A percentile compares a stretch with the other conserved stretches of the same genome.
Conservation (phyloP, 2,329 filamentous ascomycete species). For the Madurella fahalii region DNA sequence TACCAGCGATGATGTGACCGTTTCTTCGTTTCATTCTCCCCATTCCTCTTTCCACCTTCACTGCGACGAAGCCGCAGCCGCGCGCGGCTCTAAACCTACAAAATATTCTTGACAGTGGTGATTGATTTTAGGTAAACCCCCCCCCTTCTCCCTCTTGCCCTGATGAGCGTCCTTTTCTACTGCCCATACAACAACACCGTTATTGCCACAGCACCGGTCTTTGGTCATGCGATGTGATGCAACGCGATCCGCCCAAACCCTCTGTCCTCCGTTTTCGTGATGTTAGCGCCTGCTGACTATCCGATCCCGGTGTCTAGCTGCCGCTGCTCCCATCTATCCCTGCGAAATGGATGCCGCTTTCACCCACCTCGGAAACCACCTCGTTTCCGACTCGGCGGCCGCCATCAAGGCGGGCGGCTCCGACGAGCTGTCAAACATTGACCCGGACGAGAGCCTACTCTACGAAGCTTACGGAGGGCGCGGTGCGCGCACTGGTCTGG, state of each 20-base stretch:
- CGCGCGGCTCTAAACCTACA: constrained; percentile 9
- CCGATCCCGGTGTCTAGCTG: constrained; percentile 6
- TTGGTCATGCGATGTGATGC: not conserved
- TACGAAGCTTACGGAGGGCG: constrained; percentile 64
- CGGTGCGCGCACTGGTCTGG: constrained; percentile 48
- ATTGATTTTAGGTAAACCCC: constrained; percentile 15
- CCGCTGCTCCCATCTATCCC: constrained; percentile 29
- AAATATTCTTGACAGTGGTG: constrained; percentile 13
- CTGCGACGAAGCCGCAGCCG: constrained; percentile 9
- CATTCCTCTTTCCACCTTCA: constrained; percentile 11
- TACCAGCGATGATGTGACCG: constrained; percentile 28
- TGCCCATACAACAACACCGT: no score
- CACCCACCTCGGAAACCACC: constrained; percentile 80
- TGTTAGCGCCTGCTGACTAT: constrained; percentile 9
- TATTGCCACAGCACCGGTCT: not conserved
- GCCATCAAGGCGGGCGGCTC: constrained; percentile 83
- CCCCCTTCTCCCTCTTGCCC: constrained; percentile 2
- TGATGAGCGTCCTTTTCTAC: no score
- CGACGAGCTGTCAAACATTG: constrained; percentile 67
- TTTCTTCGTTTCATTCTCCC: constrained; percentile 8
- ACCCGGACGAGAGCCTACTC: constrained; percentile 76
- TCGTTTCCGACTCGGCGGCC: constrained; percentile 77
- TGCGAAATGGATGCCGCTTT: constrained; percentile 76
- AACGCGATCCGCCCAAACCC: not conserved
- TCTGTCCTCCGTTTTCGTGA: not conserved